Evolutionary conservation across 2,329 filamentous ascomycete genomes (phyloP), one percentile per base, ranked within the genome.

Genomic region (Aspergillus clavatus): DNA sequence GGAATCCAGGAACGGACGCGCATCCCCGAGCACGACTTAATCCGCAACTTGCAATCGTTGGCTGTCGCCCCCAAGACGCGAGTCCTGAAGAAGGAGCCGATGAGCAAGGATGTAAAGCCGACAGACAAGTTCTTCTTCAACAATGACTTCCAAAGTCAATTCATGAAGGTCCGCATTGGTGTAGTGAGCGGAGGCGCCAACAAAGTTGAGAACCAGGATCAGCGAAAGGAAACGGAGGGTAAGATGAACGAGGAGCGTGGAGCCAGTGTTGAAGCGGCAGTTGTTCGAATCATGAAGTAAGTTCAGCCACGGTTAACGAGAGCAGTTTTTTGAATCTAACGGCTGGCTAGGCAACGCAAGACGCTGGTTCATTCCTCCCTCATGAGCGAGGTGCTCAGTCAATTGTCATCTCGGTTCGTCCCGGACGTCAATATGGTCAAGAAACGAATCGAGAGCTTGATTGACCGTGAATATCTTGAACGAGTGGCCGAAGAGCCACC

Each of bases 131-230:
- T 97, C 66, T 77, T 72, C 7, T 95, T 90, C 74, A 96, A 97
- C 62, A 73, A 83, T 24, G 75, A 81, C 11, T 97, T 95, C 69
- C 76, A 81, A 38, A 90, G 87, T 70, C 89, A 88, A 62, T 83
- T 86, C 40, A 78, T 93, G 59, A 89, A 87, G 65, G 88, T 96
- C 69, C 95, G 95, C 67, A 87, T 93, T 16, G 88, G 88, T 18
- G 85, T 93, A 4, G 86, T 95, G 55, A 86, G 77, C 41, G 69
- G 81, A 40, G 81, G 83, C 1, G 80, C 84, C 14, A 94, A 89
- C 63, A 93, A 89, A 69, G 86, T 95, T 1, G 91, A 97, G 69
- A 88, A 81, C 42, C 73, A 78, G 42, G 72, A 74, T 24, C 81
- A 84, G 65, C 72, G 81, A 35, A 67, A 66, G 35, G 70, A 73